Evolutionary conservation across 164 flowering plant species (phyloP).

Genomic region (Macadamia integrifolia): DNA sequence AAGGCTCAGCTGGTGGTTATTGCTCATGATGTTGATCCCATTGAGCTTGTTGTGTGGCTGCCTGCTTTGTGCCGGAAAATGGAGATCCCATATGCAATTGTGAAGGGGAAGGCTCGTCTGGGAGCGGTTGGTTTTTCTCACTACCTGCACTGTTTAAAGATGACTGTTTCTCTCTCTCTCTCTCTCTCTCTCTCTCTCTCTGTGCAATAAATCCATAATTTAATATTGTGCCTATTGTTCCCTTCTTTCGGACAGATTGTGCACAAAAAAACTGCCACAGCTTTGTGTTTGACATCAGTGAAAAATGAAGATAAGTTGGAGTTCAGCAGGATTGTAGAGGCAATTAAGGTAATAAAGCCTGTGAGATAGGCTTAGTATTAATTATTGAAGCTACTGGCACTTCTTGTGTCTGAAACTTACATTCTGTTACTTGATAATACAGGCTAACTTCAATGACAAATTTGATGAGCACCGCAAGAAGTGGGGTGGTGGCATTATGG

Average conservation of each 20-base stretch:
- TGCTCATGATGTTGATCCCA: slow-evolving; percentile 85
- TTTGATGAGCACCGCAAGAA: slow-evolving; percentile 72
- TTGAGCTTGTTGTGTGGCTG: slow-evolving; percentile 84
- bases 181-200: too few species aligned
- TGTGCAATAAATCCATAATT: neutral
- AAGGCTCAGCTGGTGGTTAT: slow-evolving; percentile 81
- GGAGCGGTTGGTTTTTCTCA: slow-evolving; percentile 44
- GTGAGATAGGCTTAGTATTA: too few species aligned
- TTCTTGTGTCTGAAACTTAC: too few species aligned
- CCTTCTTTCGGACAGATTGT: slow-evolving; percentile 42
- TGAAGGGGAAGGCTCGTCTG: slow-evolving; percentile 74
- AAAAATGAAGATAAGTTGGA: slow-evolving; percentile 88
- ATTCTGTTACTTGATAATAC: neutral
- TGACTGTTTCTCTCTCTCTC: neutral
- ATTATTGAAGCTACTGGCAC: too few species aligned
- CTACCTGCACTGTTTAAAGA: too few species aligned
- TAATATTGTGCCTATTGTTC: too few species aligned
- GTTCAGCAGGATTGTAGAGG: slow-evolving; percentile 75
- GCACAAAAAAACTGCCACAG: slow-evolving; percentile 82
- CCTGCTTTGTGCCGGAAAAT: slow-evolving; percentile 82
- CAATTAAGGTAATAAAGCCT: slow-evolving; percentile 45
- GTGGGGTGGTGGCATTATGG: slow-evolving; percentile 94
- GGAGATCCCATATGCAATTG: slow-evolving; percentile 84
- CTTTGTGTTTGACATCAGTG: slow-evolving; percentile 65
- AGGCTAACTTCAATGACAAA: slow-evolving; percentile 25